Conservation (phyloP, 768 basidiomycete species). For the Termitomyces bulborhizus region DNA sequence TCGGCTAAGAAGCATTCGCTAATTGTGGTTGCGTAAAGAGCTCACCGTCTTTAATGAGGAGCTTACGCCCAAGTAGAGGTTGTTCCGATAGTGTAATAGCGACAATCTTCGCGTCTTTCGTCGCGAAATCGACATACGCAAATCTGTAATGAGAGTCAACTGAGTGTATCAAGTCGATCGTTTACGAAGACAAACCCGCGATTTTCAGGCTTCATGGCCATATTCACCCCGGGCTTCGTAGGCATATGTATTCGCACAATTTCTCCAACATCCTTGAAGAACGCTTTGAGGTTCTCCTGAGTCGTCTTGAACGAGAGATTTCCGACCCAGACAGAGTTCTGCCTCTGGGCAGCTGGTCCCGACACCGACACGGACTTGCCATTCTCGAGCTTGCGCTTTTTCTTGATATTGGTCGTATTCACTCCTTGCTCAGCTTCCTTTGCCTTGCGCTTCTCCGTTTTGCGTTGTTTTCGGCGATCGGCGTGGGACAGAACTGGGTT, state of each 20-base stretch:
- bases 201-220: conserved; percentile 58
- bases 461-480: conserved; percentile 61
- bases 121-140: conserved; percentile 93
- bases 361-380: conserved; percentile 25
- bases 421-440: conserved; percentile 14
- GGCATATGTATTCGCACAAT: conserved; percentile 86
- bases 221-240: conserved; percentile 48
- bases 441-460: conserved; percentile 24
- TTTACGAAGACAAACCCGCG: conserved; percentile 48
- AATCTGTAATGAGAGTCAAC: conserved; percentile 46
- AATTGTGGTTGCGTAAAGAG: conserved; percentile 5
- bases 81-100: conserved; percentile 83
- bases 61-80: conserved; percentile 73
- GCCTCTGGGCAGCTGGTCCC: conserved; percentile 41
- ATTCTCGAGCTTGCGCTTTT: conserved; percentile 44
- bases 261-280: conserved; percentile 68
- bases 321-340: conserved; percentile 94
- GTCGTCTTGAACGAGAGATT: conserved; percentile 91
- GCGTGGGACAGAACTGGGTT: conserved; percentile 67
- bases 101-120: conserved; percentile 60
- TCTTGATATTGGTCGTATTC: conserved; percentile 22
- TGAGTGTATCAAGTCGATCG: not conserved
- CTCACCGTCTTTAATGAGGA: conserved; percentile 92
- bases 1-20: not conserved
- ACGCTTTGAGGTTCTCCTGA: conserved; percentile 56